These are phyloP conservation scores for Aurantiochytrium sp. DNA, from an alignment of 108 stramenopile genomes.

Conservation along the genomic window DNA sequence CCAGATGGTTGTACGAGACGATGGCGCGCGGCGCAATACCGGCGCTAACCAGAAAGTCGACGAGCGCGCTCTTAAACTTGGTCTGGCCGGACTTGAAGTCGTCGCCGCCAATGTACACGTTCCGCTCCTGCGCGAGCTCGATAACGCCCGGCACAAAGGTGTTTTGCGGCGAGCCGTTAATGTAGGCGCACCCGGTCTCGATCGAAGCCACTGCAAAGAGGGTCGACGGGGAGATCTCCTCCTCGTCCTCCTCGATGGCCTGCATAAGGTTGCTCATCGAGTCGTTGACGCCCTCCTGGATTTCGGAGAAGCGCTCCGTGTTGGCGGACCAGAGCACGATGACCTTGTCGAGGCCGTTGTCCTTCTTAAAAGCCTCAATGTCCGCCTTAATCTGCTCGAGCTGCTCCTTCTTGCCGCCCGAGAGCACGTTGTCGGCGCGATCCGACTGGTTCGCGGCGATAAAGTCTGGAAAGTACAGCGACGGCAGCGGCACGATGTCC, in stretches of 20 bases:
- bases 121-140: conserved; percentile 73
- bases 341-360: conserved; percentile 81
- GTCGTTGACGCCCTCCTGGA: conserved; percentile 89
- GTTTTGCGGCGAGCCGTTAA: conserved; percentile 98
- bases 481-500: conserved; percentile 77
- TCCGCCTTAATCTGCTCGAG: conserved; percentile 83
- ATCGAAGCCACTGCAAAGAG: conserved; percentile 92
- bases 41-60: conserved; percentile 91
- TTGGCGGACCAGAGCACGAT: conserved; percentile 96
- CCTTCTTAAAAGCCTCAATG: conserved; percentile 83
- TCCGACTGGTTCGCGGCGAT: conserved; percentile 96
- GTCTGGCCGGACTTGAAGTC: conserved; percentile 99
- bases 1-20: conserved; percentile 96
- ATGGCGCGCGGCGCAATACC: conserved; percentile 94
- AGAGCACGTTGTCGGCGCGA: conserved; percentile 87
- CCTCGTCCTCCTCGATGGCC: conserved; percentile 75
- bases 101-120: conserved; percentile 89
- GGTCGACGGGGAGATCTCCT: conserved; percentile 88
- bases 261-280: conserved; percentile 77
- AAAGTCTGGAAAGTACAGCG: conserved; percentile 88
- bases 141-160: conserved; percentile 96
- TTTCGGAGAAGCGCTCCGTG: conserved; percentile 89
- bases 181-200: conserved; percentile 87
- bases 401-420: conserved; percentile 84
- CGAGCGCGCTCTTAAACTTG: conserved; percentile 93